These are phyloP conservation scores for Cladosporium austrohemisphaericum DNA, from an alignment of 2,329 filamentous ascomycete species.

Conservation along the genomic window DNA sequence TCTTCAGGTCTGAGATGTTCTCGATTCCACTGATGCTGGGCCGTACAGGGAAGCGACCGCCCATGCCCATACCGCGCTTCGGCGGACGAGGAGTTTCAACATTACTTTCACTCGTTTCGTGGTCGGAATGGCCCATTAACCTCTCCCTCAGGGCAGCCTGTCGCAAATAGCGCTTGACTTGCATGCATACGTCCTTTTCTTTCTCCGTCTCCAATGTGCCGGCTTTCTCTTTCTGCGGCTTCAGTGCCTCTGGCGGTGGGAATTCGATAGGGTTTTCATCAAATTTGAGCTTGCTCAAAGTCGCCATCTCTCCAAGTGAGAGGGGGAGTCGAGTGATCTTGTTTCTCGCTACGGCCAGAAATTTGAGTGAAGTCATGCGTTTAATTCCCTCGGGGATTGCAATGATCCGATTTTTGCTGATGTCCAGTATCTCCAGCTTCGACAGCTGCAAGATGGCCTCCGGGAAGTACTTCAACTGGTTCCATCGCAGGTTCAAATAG, in stretches of 20 bases:
- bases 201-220: constrained; percentile 52
- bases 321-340: constrained; percentile 78
- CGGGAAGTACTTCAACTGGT: constrained; percentile 66
- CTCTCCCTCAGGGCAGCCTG: constrained; percentile 36
- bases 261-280: constrained; percentile 83
- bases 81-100: constrained; percentile 73
- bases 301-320: constrained; percentile 84
- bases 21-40: constrained; percentile 67
- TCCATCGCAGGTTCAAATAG: constrained; percentile 77
- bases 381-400: constrained; percentile 74
- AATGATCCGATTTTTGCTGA: constrained; percentile 81
- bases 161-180: constrained; percentile 57
- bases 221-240: constrained; percentile 18
- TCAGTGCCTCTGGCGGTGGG: constrained; percentile 53
- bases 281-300: constrained; percentile 82
- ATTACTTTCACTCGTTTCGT: constrained; percentile 58
- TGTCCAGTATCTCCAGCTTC: constrained; percentile 86
- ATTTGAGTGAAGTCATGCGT: constrained; percentile 79
- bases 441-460: constrained; percentile 71
- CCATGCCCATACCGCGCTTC: constrained; percentile 50
- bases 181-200: constrained; percentile 57
- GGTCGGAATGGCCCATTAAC: constrained; percentile 25
- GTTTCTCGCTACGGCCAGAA: constrained; percentile 83
- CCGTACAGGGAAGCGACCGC: constrained; percentile 58
- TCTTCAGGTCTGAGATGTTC: constrained; percentile 51